Evolutionary conservation across 305 asterid species (phyloP).

Genomic region (Solanum hybrid): DNA sequence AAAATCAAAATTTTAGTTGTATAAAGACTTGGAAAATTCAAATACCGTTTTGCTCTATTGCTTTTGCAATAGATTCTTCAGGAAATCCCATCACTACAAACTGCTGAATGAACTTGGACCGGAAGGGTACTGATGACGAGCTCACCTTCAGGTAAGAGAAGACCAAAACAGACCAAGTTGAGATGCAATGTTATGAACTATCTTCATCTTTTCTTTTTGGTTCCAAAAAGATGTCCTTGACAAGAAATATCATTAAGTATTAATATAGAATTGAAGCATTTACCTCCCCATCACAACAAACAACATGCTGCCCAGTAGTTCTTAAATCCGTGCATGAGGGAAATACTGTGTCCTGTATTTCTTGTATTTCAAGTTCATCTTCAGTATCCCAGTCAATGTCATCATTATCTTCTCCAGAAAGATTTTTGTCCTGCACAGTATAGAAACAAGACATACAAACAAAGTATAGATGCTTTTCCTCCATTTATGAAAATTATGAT

Average conservation of each 20-base stretch:
- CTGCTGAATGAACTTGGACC: slow-evolving; percentile 31
- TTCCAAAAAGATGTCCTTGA: not conserved
- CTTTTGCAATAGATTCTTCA: slow-evolving; percentile 51
- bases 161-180: not conserved
- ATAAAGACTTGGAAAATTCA: not conserved
- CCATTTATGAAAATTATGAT: not conserved
- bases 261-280: not conserved
- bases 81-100: slow-evolving; percentile 81
- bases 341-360: slow-evolving; percentile 1
- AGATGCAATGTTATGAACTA: not conserved
- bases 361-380: slow-evolving; percentile 52
- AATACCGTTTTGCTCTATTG: slow-evolving; percentile 74
- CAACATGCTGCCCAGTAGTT: not conserved
- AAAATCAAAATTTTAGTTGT: slow-evolving; percentile 6
- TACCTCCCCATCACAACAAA: not conserved
- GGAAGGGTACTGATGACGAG: slow-evolving; percentile 38
- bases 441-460: not conserved
- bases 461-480: not conserved
- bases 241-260: not conserved
- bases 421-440: slow-evolving; percentile 33
- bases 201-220: not conserved
- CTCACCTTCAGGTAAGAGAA: slow-evolving; percentile 43
- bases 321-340: not conserved
- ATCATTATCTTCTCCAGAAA: slow-evolving; percentile 34
- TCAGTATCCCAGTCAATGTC: slow-evolving; percentile 71